phyloP scores from a whole-genome alignment of 1,284 basidiomycete species.

The Ceratobasidium theobromae region DNA sequence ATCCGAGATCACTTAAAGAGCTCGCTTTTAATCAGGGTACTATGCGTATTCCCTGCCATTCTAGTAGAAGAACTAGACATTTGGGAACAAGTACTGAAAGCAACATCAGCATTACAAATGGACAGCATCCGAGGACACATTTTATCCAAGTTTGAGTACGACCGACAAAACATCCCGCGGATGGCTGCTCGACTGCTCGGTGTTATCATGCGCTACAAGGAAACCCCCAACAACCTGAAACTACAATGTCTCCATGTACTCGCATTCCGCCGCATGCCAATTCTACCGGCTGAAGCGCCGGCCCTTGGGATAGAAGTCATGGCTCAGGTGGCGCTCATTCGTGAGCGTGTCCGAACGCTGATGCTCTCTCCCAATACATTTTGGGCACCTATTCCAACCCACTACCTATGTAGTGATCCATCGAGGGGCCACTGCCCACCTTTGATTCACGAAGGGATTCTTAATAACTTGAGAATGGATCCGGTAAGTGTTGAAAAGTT shows the following conservation, averaged over 20 bases:
- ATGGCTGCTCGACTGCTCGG: background rate
- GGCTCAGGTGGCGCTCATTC: background rate
- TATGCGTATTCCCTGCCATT: background rate
- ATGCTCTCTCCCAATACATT: background rate
- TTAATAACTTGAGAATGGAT: background rate
- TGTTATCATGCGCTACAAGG: background rate
- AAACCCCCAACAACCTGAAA: background rate
- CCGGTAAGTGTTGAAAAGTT: background rate
- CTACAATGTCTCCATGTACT: background rate
- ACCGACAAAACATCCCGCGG: background rate
- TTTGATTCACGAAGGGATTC: background rate
- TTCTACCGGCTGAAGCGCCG: background rate
- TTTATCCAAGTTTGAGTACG: background rate
- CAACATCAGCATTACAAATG: background rate
- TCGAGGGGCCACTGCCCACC: background rate
- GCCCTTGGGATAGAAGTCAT: background rate
- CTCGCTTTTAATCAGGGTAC: background rate
- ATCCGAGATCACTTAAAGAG: background rate
- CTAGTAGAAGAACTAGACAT: background rate
- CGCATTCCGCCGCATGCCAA: background rate
- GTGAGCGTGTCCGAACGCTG: background rate
- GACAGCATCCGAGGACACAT: background rate
- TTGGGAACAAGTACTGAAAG: background rate
- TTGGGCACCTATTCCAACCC: background rate
- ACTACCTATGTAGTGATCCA: background rate